phyloP scores from a whole-genome alignment of 2,329 filamentous ascomycete species.

The Ophioceras dolichostomum region DNA sequence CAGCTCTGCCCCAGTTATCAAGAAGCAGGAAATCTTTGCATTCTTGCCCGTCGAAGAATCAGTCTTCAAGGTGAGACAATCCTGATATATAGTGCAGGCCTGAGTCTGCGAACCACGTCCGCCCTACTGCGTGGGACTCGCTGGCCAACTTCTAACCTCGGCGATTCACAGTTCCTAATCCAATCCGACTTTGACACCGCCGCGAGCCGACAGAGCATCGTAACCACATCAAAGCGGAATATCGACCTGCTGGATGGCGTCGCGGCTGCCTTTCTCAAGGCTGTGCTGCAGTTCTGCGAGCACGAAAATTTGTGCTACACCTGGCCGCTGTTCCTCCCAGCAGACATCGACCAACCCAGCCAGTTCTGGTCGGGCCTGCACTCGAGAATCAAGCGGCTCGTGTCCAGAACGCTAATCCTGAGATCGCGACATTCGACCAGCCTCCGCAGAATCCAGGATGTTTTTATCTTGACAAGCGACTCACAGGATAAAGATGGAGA shows the following conservation, averaged over 20 bases:
- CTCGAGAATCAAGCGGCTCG: slow-evolving; percentile 9
- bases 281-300: slow-evolving; percentile 23
- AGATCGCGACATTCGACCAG: slow-evolving; percentile 2
- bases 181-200: slow-evolving; percentile 36
- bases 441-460: slow-evolving; percentile 2
- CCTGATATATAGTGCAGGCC: background rate
- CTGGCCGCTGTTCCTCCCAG: slow-evolving; percentile 33
- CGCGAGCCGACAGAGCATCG: slow-evolving; percentile 29
- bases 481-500: slow-evolving; percentile 7
- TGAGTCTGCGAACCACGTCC: background rate
- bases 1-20: slow-evolving; percentile 17
- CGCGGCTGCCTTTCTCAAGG: slow-evolving; percentile 23
- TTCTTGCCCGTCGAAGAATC: slow-evolving; percentile 30
- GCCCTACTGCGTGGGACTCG: no score
- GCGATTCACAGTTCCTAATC: slow-evolving; percentile 33
- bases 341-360: slow-evolving; percentile 10
- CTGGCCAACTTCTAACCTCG: no score
- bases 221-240: slow-evolving; percentile 24
- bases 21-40: slow-evolving; percentile 28
- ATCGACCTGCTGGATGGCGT: slow-evolving; percentile 19
- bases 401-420: slow-evolving; percentile 8
- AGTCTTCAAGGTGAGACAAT: slow-evolving; percentile 24
- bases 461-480: background rate
- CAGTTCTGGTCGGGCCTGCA: slow-evolving; percentile 15
- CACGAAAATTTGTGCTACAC: slow-evolving; percentile 23